phyloP scores from a whole-genome alignment of 805 yeast species.

The Saccharomyces kudriavzevii region DNA sequence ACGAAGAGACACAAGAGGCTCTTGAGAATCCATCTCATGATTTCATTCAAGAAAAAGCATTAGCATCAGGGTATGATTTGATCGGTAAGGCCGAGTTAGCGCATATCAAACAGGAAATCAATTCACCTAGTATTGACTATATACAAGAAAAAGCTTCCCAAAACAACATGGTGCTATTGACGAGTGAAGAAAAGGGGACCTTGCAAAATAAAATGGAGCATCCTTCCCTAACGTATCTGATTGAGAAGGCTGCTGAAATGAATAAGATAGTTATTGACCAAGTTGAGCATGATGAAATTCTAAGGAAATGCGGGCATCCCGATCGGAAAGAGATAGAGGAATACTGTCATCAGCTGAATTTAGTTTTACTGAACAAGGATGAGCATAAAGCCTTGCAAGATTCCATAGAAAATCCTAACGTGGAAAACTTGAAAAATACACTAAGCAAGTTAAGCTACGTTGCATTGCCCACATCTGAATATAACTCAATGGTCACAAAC shows the following conservation, averaged over 20 bases:
- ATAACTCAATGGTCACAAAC: neutral
- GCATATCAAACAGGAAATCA: conserved; percentile 1
- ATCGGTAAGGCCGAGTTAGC: conserved; percentile 6
- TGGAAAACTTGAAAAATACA: neutral
- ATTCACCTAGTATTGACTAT: conserved; percentile 6
- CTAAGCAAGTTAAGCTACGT: neutral
- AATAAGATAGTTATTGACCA: neutral
- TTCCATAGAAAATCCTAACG: conserved; percentile 1
- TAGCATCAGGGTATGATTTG: conserved; percentile 12
- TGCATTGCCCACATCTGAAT: neutral
- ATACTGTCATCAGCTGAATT: neutral
- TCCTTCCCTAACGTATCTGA: conserved; percentile 9
- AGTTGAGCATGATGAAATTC: neutral
- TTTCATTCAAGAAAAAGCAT: conserved; percentile 31
- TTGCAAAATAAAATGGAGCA: conserved; percentile 2
- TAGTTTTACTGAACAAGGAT: neutral
- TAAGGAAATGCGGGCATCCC: neutral
- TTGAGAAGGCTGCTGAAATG: neutral
- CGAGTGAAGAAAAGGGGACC: conserved; percentile 1
- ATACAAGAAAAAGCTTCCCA: conserved; percentile 8
- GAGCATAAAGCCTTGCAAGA: conserved; percentile 2
- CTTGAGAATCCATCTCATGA: conserved; percentile 24
- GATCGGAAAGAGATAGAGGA: neutral
- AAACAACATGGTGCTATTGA: neutral
- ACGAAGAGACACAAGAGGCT: neutral